Base-by-base conservation (phyloP, 495 filamentous ascomycete genomes). In the Aspergillus egyptiacus region DNA sequence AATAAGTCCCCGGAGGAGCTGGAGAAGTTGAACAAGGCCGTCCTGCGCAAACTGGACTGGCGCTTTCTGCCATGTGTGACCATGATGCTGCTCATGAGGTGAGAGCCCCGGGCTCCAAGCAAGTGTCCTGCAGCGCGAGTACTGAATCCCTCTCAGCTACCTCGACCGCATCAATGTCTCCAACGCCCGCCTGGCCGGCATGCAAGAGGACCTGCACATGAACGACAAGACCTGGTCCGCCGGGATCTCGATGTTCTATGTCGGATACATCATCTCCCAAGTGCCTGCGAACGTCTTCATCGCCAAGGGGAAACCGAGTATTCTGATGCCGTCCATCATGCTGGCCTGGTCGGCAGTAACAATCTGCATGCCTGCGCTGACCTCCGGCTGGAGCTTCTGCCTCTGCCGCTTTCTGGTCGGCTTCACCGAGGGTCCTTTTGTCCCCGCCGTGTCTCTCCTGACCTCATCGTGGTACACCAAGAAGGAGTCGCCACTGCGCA, bases 141-240 rank as follows among this genome's bases (percentile, higher is more conserved):
- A 10, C 25, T 27, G 32, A 8, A 18, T 28, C 15, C 1, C 30
- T 0, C 17, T 0, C 32, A 51, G 49, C 32, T 51, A 51, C 32
- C 49, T 51, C 33, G 51, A 54, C 33, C 51, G 51, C 2, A 54
- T 48, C 45, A 54, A 54, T 36, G 46, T 54, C n/a, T 48, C 44
- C 5, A 48, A 54, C 13, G 51, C 51, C 14, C 44, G 51, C 3
- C 46, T 54, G 1, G 46, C 46, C 5, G 45, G 45, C 30, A 48
- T 54, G 44, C 44, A 54, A 20, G 28, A 39, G 1, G 51, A 54
- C 30, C 32, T 54, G 9, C 17, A 49, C 32, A 45, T 54, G 45
- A n/a, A 30, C 22, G 46, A 48, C 22, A 48, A 37, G 5, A 35
- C 37, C 28, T 48, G 44, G 38, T 54, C 45, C 19, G 46, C 37